Conservation (phyloP, 129 eudicot species). For the Scalesia atractyloides region DNA sequence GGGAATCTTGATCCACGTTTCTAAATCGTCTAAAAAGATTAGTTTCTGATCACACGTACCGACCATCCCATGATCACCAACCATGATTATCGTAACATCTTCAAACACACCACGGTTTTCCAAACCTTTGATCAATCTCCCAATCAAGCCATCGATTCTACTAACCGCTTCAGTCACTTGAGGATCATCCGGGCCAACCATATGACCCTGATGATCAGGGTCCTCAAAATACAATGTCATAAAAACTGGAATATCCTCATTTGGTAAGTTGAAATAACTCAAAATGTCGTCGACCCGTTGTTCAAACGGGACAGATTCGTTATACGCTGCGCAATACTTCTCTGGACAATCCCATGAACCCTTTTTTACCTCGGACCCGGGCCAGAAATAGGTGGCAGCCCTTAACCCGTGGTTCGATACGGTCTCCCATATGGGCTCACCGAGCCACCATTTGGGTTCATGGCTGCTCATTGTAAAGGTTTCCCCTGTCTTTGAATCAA, state of each 20-base stretch:
- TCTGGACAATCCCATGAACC: conserved; percentile 70
- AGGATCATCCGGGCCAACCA: conserved; percentile 75
- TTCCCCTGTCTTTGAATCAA: conserved; percentile 45
- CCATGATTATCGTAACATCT: conserved; percentile 64
- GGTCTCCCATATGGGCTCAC: conserved; percentile 86
- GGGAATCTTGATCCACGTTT: conserved; percentile 57
- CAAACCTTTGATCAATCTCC: conserved; percentile 63
- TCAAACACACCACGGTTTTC: conserved; percentile 65
- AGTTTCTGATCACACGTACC: conserved; percentile 76
- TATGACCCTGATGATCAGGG: conserved; percentile 83
- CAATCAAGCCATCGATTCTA: conserved; percentile 54
- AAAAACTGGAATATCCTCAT: conserved; percentile 55
- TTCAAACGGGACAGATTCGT: conserved; percentile 69
- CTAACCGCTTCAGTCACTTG: conserved; percentile 51
- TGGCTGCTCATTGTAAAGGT: conserved; percentile 63
- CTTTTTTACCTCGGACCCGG: conserved; percentile 72
- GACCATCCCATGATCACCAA: conserved; percentile 90
- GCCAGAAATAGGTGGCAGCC: conserved; percentile 81
- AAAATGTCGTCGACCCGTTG: conserved; percentile 63
- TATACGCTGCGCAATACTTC: conserved; percentile 48
- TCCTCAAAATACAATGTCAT: conserved; percentile 81
- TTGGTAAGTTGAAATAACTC: conserved; percentile 61
- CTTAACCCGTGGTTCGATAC: conserved; percentile 58
- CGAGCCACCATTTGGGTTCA: conserved; percentile 86
- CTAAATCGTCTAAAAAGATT: conserved; percentile 62